Percentiles rank a stretch among this genome's conserved stretches.
These are phyloP conservation scores for Penicillium turbatum DNA, from an alignment of 495 filamentous ascomycete species.

Conservation along the genomic window DNA sequence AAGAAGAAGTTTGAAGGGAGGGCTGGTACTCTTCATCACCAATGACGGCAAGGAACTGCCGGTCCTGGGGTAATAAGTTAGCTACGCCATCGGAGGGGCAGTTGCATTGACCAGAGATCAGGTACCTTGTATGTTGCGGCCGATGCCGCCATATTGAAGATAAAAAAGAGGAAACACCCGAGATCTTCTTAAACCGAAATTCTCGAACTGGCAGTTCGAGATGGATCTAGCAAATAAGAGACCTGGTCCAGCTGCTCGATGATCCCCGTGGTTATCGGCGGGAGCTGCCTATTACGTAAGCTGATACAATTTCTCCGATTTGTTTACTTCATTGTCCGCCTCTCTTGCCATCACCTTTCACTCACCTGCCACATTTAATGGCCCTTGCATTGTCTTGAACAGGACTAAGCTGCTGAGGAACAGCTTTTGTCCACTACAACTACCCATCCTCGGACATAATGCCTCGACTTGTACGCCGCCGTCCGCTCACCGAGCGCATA, in stretches of 20 bases:
- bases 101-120: slow-evolving; percentile 6
- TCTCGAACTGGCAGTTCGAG: not conserved
- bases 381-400: slow-evolving; percentile 2
- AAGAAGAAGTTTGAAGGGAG: not conserved
- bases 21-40: slow-evolving; percentile 78
- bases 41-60: slow-evolving; percentile 95
- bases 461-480: slow-evolving; percentile 77
- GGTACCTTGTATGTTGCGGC: slow-evolving; percentile 41
- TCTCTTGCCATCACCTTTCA: not conserved
- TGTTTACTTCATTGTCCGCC: slow-evolving; percentile 18
- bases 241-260: slow-evolving; percentile 7
- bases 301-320: slow-evolving; percentile 21
- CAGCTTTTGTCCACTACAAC: slow-evolving; percentile 13
- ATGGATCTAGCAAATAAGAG: slow-evolving; percentile 2
- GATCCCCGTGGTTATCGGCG: slow-evolving; percentile 23
- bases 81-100: slow-evolving; percentile 19
- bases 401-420: slow-evolving; percentile 23
- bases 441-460: slow-evolving; percentile 35
- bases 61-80: slow-evolving; percentile 54
- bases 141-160: slow-evolving; percentile 33
- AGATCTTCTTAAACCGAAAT: not conserved
- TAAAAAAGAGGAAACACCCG: not conserved
- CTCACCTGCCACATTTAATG: not conserved
- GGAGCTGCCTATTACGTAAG: slow-evolving; percentile 23
- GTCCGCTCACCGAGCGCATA: slow-evolving; percentile 71